Conservation (phyloP, 192 early-diverging fungal genomes). For the Obelidium mucronatum region DNA sequence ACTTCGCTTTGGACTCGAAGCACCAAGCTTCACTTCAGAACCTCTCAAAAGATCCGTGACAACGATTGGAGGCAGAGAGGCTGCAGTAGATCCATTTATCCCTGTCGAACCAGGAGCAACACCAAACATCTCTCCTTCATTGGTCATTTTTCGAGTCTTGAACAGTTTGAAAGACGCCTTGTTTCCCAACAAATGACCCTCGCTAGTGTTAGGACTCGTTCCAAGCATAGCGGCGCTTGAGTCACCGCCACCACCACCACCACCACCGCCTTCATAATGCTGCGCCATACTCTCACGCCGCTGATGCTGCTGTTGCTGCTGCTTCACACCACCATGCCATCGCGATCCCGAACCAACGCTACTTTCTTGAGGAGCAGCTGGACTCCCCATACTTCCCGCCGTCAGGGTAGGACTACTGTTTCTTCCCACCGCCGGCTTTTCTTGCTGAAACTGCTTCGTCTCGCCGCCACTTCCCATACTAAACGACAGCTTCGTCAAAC, state of each 20-base stretch:
- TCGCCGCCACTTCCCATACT: background rate
- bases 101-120: background rate
- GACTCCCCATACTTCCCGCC: background rate
- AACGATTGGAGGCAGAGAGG: background rate
- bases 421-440: background rate
- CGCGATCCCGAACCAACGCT: background rate
- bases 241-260: background rate
- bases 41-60: background rate
- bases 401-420: constrained; percentile 7
- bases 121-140: background rate
- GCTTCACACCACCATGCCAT: background rate
- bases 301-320: no score
- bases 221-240: background rate
- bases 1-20: constrained; percentile 10
- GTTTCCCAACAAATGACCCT: background rate
- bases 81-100: background rate
- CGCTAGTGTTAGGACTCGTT: background rate
- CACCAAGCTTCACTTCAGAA: background rate
- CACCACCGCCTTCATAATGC: background rate
- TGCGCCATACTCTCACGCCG: background rate
- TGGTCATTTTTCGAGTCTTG: background rate
- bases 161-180: constrained; percentile 1
- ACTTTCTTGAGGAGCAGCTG: background rate
- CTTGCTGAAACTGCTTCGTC: background rate
- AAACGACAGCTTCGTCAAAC: constrained; percentile 26